Base-by-base conservation (phyloP, 2,329 filamentous ascomycete genomes). In the Mariannaea elegans region DNA sequence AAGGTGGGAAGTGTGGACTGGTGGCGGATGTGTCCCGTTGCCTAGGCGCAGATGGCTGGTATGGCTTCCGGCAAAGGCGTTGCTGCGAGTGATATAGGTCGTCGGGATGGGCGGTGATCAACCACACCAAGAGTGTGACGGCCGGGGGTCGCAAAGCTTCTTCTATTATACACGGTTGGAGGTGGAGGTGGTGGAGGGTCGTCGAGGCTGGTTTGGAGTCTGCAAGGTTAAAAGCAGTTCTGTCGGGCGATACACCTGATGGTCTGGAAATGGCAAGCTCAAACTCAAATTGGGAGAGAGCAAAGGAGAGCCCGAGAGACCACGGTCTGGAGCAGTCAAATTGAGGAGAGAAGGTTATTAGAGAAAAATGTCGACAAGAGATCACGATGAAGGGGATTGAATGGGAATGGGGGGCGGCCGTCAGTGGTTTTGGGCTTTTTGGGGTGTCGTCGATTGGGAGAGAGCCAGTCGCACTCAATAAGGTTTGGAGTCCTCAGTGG, bases 401-500 rank as follows among this genome's bases (percentile, higher is more conserved):
- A 44, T 44, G 39, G 39, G 39, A 14, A 24, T 44, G 36, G 36
- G 39, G 21, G 39, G 39, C 24, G 21, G 60, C 18, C 47, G 23
- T 34, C 36, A 49, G 63, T 52, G 62, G 57, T 49, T 66, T 65
- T 59, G 62, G 65, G 56, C 55, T 67, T 58, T 69, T 47, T 16
- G n/a, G 36, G 36, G 18, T 42, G 38, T 54, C 50, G 61, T 70
- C 66, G 58, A 70, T 65, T 39, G 14, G 9, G 38, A 42, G 58
- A 59, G 59, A 64, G 59, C 50, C 63, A 60, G 51, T 56, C 54
- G 39, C 38, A 63, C 59, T 66, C 65, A 68, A 70, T 70, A 70
- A 71, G 66, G 68, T 70, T 70, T 69, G 59, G 55, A 61, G 31
- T 62, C 53, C 65, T 65, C 58, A 41, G 60, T 65, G 65, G 67